Evolutionary conservation across 2,329 filamentous ascomycete species (phyloP), one percentile per base, ranked within the genome.

Genomic region (Exophiala sp.): DNA sequence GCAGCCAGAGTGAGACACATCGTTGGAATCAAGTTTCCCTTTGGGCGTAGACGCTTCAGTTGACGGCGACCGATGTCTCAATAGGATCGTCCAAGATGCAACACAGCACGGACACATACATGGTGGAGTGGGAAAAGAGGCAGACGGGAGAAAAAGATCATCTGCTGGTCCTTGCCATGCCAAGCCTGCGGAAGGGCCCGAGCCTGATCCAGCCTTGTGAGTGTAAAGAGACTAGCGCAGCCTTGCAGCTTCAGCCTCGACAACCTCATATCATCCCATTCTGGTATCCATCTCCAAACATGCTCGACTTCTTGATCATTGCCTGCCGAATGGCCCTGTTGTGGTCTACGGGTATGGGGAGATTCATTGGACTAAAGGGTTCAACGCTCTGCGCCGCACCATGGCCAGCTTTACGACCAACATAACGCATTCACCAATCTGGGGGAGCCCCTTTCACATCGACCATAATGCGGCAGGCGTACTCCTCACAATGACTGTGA

Each of bases 1-100:
- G 30, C 54, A 51, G 46, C 44, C 44, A 54, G 54, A 50, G 51
- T 48, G 47, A 53, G 51, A 54, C 54, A 57, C 54, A 57, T 54
- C 41, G 46, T 43, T 18, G 19, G 35, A 32, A 32, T 7, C 29
- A n/a, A n/a, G 7, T n/a, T 32, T 32, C 7, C n/a, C n/a, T n/a
- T 3, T 3, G n/a, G 29, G 29, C 29, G 18, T 24, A 21, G 16
- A 40, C 8, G 35, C 37, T 16, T 48, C 27, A 22, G 39, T 13
- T 27, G 24, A n/a, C n/a, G 24, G 24, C 24, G 10, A 6, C 10
- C 10, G 24, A 10, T 6, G 5, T 5, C 24, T 27, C 5, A 27
- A 27, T 27, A 27, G 5, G 24, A 27, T 10, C 10, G 24, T 27
- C 24, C 24, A 27, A 27, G 24, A 27, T 27, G 24, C 24, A 10